Conservation (phyloP, 2,329 filamentous ascomycete genomes). For the Cylindrodendrum hubeiense region DNA sequence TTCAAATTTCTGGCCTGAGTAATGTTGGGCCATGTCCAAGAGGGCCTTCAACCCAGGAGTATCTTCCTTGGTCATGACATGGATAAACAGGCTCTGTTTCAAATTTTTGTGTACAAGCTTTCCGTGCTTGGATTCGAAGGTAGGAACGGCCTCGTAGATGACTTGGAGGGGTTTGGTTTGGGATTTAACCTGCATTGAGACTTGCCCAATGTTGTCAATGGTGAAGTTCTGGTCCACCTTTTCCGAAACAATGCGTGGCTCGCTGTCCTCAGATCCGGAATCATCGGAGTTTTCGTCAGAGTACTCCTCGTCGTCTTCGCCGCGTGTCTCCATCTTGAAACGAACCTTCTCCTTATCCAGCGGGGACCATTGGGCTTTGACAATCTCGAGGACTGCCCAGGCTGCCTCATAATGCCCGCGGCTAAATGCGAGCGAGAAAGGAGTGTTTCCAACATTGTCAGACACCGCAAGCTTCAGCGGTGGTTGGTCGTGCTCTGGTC, state of each 20-base stretch:
- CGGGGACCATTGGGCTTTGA: constrained; percentile 75
- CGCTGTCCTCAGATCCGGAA: constrained; percentile 49
- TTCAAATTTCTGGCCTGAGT: constrained; percentile 52
- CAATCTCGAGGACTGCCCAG: constrained; percentile 76
- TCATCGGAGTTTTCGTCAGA: constrained; percentile 54
- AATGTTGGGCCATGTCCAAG: constrained; percentile 65
- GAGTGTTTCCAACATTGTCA: constrained; percentile 65
- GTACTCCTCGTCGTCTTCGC: constrained; percentile 52
- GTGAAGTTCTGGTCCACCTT: constrained; percentile 78
- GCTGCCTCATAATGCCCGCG: constrained; percentile 75
- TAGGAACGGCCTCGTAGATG: constrained; percentile 56
- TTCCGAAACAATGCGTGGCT: constrained; percentile 62
- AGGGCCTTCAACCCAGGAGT: constrained; percentile 66
- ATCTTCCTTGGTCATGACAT: constrained; percentile 67
- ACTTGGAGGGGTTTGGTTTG: constrained; percentile 66
- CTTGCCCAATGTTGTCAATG: constrained; percentile 79
- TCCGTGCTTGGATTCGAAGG: constrained; percentile 49
- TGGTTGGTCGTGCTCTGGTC: constrained; percentile 61
- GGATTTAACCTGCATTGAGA: constrained; percentile 77
- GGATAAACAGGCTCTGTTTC: constrained; percentile 51
- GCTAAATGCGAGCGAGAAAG: constrained; percentile 77
- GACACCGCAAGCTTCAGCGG: constrained; percentile 74
- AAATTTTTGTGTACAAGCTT: constrained; percentile 27
- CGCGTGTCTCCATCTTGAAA: constrained; percentile 59
- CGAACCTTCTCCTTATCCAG: constrained; percentile 63